phyloP scores from a whole-genome alignment of 129 eudicot species.

The Ambrosia trifida region DNA sequence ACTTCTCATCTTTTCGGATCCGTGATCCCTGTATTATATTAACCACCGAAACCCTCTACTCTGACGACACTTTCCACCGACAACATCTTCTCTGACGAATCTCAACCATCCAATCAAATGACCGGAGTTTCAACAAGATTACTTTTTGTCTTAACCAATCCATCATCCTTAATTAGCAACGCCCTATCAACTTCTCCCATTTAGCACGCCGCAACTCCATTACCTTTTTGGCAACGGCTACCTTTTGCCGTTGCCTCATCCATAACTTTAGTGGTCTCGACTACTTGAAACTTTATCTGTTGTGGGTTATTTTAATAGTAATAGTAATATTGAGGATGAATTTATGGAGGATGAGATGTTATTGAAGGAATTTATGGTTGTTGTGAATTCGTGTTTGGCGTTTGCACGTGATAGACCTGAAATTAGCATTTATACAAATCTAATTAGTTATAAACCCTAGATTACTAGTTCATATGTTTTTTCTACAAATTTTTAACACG shows the following conservation, averaged over 20 bases:
- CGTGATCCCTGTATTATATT: conserved; percentile 16
- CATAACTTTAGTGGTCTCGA: conserved; percentile 68
- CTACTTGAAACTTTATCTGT: conserved; percentile 39
- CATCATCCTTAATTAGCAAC: conserved; percentile 45
- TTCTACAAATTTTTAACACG: neutral
- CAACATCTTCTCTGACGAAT: conserved; percentile 2
- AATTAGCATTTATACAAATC: conserved; percentile 1
- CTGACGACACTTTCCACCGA: conserved; percentile 26
- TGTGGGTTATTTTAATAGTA: conserved; percentile 28
- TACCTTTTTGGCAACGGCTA: conserved; percentile 17
- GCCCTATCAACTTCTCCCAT: conserved; percentile 37
- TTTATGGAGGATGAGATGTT: conserved; percentile 39
- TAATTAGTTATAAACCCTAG: neutral
- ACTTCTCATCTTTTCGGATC: neutral
- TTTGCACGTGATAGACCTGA: conserved; percentile 59
- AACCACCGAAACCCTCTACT: conserved; percentile 17
- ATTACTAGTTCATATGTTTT: neutral
- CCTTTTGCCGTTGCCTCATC: conserved; percentile 25
- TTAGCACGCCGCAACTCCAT: conserved; percentile 15
- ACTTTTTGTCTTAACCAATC: conserved; percentile 45
- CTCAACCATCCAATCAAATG: conserved; percentile 19
- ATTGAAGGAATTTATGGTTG: conserved; percentile 47
- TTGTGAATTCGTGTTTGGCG: conserved; percentile 49
- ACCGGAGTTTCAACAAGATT: conserved; percentile 42
- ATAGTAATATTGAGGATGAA: conserved; percentile 29